A percentile compares a stretch with the other conserved stretches of the same genome.
These are phyloP conservation scores for Salix arbutifolia DNA, from an alignment of 345 rosid species.

Conservation along the genomic window DNA sequence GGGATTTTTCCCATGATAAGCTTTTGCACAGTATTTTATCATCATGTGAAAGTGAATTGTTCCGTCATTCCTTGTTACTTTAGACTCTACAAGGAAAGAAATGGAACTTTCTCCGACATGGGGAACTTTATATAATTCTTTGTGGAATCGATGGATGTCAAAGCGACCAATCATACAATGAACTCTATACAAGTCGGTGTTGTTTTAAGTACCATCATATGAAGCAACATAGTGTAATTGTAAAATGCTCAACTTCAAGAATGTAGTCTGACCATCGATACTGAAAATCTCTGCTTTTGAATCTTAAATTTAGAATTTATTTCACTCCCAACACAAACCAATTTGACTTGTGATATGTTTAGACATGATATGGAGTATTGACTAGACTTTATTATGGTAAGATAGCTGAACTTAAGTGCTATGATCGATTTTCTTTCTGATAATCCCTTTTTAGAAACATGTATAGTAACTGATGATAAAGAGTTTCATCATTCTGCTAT, in stretches of 20 bases:
- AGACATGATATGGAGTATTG: not conserved
- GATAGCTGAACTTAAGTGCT: not conserved
- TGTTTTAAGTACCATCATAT: not conserved
- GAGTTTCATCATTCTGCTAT: not conserved
- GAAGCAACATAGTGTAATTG: not conserved
- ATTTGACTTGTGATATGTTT: not conserved
- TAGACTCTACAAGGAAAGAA: not conserved
- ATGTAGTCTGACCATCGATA: not conserved
- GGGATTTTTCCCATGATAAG: not conserved
- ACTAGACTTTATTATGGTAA: not conserved
- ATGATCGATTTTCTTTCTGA: not conserved
- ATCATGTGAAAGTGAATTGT: not conserved
- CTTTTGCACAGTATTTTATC: not conserved
- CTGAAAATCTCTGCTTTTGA: not conserved
- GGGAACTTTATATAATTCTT: not conserved
- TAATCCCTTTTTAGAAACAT: not conserved
- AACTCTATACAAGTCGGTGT: not conserved
- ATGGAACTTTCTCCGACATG: not conserved
- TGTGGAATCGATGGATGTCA: not conserved
- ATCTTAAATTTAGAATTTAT: not conserved
- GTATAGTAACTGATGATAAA: not conserved
- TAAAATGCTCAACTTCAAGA: not conserved
- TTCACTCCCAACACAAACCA: not conserved
- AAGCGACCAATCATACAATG: not conserved
- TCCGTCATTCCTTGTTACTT: not conserved